Conservation (phyloP, 2,329 filamentous ascomycete genomes). For the Colletotrichum graminicola region DNA sequence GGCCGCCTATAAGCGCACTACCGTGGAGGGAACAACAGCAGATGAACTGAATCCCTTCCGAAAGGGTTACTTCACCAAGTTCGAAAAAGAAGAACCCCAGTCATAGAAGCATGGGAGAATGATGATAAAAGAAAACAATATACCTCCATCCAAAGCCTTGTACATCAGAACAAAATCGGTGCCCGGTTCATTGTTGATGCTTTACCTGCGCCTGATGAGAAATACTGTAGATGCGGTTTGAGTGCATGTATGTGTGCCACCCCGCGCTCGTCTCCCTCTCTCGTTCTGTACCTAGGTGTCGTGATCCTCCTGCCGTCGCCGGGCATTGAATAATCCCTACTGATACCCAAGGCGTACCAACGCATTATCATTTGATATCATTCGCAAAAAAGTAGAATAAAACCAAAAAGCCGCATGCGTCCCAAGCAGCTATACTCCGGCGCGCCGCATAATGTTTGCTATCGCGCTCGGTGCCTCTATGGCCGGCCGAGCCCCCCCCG, state of each 20-base stretch:
- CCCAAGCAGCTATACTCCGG: constrained; percentile 14
- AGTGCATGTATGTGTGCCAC: background rate
- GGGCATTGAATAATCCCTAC: constrained; percentile 18
- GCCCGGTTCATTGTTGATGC: constrained; percentile 35
- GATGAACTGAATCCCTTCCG: constrained; percentile 73
- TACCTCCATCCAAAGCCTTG: constrained; percentile 5
- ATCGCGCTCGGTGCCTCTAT: constrained; percentile 26
- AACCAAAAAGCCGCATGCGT: constrained; percentile 11
- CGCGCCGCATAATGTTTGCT: constrained; percentile 21
- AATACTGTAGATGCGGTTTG: constrained; percentile 10
- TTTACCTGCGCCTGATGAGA: constrained; percentile 34
- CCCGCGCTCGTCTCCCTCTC: background rate
- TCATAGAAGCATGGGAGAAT: constrained; percentile 18
- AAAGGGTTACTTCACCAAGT: constrained; percentile 69
- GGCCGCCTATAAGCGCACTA: constrained; percentile 47
- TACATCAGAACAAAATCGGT: constrained; percentile 25
- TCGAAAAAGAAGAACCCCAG: constrained; percentile 53
- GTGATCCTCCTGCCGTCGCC: constrained; percentile 3
- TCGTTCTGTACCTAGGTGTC: constrained; percentile 9
- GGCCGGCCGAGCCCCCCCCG: background rate
- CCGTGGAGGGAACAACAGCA: constrained; percentile 61
- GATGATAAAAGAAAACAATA: background rate
- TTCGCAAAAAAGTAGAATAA: constrained; percentile 14
- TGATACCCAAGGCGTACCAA: constrained; percentile 34
- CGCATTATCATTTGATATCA: constrained; percentile 39